Evolutionary conservation across 192 early-diverging fungal species (phyloP), one percentile per base, ranked within the genome.

Genomic region (Helicostylum pulchrum): DNA sequence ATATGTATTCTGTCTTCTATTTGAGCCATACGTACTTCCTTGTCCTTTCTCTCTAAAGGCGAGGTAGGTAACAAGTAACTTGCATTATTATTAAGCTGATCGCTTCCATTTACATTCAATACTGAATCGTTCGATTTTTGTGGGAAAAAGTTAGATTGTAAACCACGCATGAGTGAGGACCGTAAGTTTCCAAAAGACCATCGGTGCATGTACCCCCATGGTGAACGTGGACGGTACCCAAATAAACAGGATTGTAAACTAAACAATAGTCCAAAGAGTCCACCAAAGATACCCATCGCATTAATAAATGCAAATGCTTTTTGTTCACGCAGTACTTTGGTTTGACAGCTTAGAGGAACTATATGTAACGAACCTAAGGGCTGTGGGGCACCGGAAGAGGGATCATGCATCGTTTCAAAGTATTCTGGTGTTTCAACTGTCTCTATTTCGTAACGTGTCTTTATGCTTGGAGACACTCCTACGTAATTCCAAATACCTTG

Each of bases 161-260:
- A 43, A 15, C 51, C 51, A 6, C 26, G 42, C 42, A 60, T 9
- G 14, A 68, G 31, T 3, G 71, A 73, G 15, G 48, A 53, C 53
- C 53, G 56, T 53, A 67, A 55, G 46, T 60, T 48, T 14, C 71
- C 71, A 56, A 66, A 53, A 46, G 71, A 73, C 71, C 71, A 73
- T 26, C 71, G 71, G 46, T 73, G 71, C n/a, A 73, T 47, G 23
- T 67, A 49, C 17, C 71, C 71, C 71, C 71, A 73, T 2, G 71
- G 71, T n/a, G 65, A 67, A 31, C 64, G 59, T 32, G 71, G 71
- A 21, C 71, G 59, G 19, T 62, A 52, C 48, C 71, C 71, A 48
- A 73, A 73, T 2, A 73, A 39, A 61, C 71, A 73, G 17, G 65
- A 30, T 32, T 73, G 71, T 3, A 73, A 20, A 11, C 58, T 65